Base-by-base conservation (phyloP, 441 rosid species). In the Adansonia grandidieri region DNA sequence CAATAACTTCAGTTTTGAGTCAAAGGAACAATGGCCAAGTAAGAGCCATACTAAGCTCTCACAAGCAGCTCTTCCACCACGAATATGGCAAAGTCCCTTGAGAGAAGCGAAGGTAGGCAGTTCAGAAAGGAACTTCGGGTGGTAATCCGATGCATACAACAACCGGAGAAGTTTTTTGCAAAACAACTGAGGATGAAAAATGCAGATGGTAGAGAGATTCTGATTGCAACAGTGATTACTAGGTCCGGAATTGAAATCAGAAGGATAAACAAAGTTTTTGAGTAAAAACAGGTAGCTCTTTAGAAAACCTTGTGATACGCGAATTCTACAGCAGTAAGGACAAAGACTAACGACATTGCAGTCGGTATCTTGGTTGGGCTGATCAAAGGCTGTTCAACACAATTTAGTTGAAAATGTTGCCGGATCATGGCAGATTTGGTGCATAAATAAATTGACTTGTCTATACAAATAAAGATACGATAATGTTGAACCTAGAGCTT, bases 281-380 rank as follows among this genome's bases (percentile, higher is more conserved):
- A 51, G 50, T 65, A 4, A 66, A 76, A 76, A 66, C 79, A 54
- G 64, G 79, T 11, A 66, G 44, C 74, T 51, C 74, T 24, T 37
- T 53, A 17, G 58, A 69, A 48, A 47, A 48, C 42, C 73, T 69
- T 69, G 73, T 69, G 42, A 14, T 22, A 13, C 57, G 73, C 19
- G 73, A 69, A 69, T 48, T 69, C 42, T 6, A 14, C 11, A 22
- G 40, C 42, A 6, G 42, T 1, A 69, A 22, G 17, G 57, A 69
- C 56, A 20, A 47, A 73, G 73, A 20, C 7, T 13, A 48, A 69
- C 14, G 37, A 22, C 40, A 69, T 69, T 48, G 73, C 8, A 22
- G 73, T 40, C 20, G 63, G 64, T 32, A 53, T 76, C 73, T 76
- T 77, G 75, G 60, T 68, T 64, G 57, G 80, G 42, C 53, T 77